Evolutionary conservation across 192 early-diverging fungal genomes (phyloP).

Genomic region (Lobosporangium transversale): DNA sequence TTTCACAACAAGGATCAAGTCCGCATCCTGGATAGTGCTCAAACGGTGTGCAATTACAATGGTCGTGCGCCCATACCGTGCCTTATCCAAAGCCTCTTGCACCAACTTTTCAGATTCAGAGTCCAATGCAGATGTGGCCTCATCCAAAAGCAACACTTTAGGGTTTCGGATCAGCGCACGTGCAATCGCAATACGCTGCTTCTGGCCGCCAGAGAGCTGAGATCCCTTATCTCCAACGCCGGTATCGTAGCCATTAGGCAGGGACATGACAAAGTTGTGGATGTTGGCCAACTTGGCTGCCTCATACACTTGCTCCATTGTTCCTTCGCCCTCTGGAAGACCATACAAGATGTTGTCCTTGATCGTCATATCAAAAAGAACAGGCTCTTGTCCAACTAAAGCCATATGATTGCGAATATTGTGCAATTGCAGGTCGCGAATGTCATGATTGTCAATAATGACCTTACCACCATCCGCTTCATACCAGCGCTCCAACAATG

Average conservation of each 20-base stretch:
- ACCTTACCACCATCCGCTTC: constrained; percentile 72
- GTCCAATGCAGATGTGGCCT: constrained; percentile 81
- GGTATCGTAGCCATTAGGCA: constrained; percentile 73
- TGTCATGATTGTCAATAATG: constrained; percentile 65
- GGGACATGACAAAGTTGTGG: constrained; percentile 61
- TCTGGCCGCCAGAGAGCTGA: constrained; percentile 75
- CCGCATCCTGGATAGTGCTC: constrained; percentile 75
- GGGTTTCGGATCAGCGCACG: constrained; percentile 90
- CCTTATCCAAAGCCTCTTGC: constrained; percentile 76
- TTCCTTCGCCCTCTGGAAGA: constrained; percentile 47
- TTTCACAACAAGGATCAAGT: constrained; percentile 86
- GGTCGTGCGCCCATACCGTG: constrained; percentile 74
- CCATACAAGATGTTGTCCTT: constrained; percentile 90
- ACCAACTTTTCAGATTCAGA: constrained; percentile 76
- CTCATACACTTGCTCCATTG: constrained; percentile 67
- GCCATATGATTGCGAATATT: constrained; percentile 79
- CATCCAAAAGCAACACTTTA: constrained; percentile 86
- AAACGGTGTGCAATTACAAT: constrained; percentile 80
- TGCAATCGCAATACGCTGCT: constrained; percentile 91
- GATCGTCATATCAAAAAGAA: constrained; percentile 88
- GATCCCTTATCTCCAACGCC: constrained; percentile 74
- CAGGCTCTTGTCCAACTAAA: constrained; percentile 94
- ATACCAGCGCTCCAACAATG: constrained; percentile 82
- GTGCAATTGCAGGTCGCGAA: constrained; percentile 70
- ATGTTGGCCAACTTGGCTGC: constrained; percentile 71